Evolutionary conservation across 139 green algal genomes (phyloP).

Genomic region (Chlamydomonas schloesseri): DNA sequence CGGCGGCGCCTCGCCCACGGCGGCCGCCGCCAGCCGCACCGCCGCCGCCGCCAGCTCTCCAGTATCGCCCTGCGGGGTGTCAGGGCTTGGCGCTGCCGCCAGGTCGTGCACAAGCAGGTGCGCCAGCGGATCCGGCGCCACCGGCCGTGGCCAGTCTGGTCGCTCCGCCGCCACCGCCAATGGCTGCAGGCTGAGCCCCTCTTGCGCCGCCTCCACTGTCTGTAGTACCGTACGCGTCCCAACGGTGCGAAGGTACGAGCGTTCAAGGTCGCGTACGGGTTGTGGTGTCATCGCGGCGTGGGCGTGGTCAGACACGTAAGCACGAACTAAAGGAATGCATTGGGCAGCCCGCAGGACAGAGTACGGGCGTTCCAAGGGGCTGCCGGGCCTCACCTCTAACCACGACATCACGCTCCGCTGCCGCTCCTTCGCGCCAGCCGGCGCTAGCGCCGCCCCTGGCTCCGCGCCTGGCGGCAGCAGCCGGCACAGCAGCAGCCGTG

Average conservation of each 20-base stretch:
- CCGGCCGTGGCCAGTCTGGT: not conserved
- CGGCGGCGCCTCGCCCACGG: not conserved
- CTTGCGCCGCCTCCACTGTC: conserved; percentile 4
- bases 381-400: not conserved
- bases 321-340: too few species aligned
- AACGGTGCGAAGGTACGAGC: too few species aligned
- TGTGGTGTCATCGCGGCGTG: too few species aligned
- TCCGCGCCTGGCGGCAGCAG: not conserved
- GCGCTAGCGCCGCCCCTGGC: too few species aligned
- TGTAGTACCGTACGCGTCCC: too few species aligned
- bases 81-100: not conserved
- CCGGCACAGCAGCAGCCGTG: conserved; percentile 31
- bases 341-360: too few species aligned
- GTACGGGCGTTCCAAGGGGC: too few species aligned
- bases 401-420: not conserved
- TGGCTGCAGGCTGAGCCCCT: not conserved
- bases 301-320: too few species aligned
- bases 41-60: not conserved
- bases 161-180: not conserved
- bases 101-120: not conserved
- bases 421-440: not conserved
- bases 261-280: too few species aligned
- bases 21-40: not conserved
- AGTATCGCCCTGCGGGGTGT: too few species aligned
- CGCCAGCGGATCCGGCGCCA: not conserved